Percentiles rank a stretch among this genome's conserved stretches.
Conservation (phyloP, 2,329 filamentous ascomycete species). For the Trichoderma sp. region DNA sequence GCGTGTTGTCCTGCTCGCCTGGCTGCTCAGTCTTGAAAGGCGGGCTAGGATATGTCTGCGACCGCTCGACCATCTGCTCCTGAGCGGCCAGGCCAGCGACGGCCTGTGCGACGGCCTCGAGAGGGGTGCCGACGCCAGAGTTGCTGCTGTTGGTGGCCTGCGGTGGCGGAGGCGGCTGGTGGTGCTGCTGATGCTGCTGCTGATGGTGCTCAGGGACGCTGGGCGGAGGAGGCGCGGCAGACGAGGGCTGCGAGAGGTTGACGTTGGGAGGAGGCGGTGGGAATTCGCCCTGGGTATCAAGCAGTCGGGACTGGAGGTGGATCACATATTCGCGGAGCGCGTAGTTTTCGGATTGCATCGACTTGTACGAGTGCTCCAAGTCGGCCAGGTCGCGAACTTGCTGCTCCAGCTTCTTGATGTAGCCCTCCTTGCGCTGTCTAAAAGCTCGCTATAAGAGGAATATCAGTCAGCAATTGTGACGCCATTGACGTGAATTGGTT, state of each 20-base stretch:
- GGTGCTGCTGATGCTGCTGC: conserved; percentile 8
- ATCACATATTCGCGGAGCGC: conserved; percentile 90
- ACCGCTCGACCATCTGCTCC: conserved; percentile 41
- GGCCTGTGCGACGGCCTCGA: conserved; percentile 55
- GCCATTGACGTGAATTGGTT: background rate
- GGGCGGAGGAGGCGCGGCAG: conserved; percentile 30
- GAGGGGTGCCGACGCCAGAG: conserved; percentile 39
- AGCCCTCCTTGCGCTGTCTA: conserved; percentile 94
- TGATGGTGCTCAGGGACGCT: conserved; percentile 30
- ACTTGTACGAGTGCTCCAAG: conserved; percentile 76
- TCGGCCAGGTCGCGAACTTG: conserved; percentile 80
- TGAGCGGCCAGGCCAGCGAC: conserved; percentile 47
- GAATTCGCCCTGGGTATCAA: conserved; percentile 81
- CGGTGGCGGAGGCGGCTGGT: conserved; percentile 16
- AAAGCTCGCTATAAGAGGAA: conserved; percentile 73
- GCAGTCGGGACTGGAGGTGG: conserved; percentile 79
- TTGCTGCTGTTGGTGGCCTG: conserved; percentile 22
- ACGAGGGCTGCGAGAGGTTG: conserved; percentile 54
- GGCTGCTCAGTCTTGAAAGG: conserved; percentile 41
- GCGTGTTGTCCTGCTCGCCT: conserved; percentile 41
- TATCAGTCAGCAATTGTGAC: background rate
- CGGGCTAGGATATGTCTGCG: conserved; percentile 35
- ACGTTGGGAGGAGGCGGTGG: conserved; percentile 82
- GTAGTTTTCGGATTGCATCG: conserved; percentile 86
- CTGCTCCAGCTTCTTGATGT: conserved; percentile 96